Percentiles rank a stretch among this genome's conserved stretches.
phyloP scores from a whole-genome alignment of 257 asterid species.

The Ehretia macrophylla region DNA sequence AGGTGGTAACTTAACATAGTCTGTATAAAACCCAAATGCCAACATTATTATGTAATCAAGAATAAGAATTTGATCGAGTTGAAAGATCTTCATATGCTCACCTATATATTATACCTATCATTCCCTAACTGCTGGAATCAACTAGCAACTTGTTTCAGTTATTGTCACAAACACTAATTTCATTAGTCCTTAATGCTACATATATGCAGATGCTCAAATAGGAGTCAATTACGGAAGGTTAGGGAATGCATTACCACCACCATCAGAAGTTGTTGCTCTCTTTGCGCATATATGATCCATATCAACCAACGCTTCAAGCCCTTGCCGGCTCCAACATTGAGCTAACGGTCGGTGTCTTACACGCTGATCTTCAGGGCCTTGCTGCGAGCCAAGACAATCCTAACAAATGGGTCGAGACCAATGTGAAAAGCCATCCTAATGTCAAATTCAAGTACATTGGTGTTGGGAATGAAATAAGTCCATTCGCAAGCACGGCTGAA shows the following conservation, averaged over 20 bases:
- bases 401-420: slow-evolving; percentile 46
- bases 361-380: slow-evolving; percentile 27
- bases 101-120: too few species aligned
- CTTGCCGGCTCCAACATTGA: slow-evolving; percentile 32
- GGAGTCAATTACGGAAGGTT: slow-evolving; percentile 33
- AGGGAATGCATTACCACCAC: too few species aligned
- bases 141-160: too few species aligned
- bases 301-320: slow-evolving; percentile 26
- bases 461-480: slow-evolving; percentile 43
- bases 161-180: too few species aligned
- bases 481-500: not conserved
- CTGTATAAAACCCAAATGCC: too few species aligned
- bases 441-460: slow-evolving; percentile 45
- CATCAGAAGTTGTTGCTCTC: slow-evolving; percentile 23
- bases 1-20: too few species aligned
- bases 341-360: slow-evolving; percentile 30
- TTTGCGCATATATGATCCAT: slow-evolving; percentile 32
- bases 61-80: too few species aligned
- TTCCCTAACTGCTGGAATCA: too few species aligned
- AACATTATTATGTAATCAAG: too few species aligned
- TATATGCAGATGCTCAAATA: slow-evolving; percentile 29
- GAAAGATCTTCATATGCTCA: too few species aligned
- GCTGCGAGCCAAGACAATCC: slow-evolving; percentile 64
- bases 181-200: too few species aligned
- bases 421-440: slow-evolving; percentile 36